Evolutionary conservation across 306 rosid species (phyloP).

Genomic region (Parietaria judaica): DNA sequence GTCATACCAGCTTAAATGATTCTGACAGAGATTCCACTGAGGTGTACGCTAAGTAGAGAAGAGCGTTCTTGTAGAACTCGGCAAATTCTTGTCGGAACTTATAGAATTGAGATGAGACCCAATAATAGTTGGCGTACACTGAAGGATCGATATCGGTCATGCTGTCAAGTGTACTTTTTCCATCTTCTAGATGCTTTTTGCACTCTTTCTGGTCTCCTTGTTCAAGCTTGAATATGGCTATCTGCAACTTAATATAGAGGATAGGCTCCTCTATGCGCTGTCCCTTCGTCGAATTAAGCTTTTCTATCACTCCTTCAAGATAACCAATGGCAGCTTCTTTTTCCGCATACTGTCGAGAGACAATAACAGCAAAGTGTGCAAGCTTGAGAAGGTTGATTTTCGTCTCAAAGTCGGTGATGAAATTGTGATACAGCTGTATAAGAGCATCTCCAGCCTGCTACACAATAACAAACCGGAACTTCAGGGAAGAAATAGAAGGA

Average conservation of each 20-base stretch:
- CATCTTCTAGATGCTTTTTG: slow-evolving; percentile 90
- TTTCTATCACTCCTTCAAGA: slow-evolving; percentile 86
- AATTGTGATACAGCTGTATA: slow-evolving; percentile 86
- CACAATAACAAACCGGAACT: slow-evolving; percentile 1
- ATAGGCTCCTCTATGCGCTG: slow-evolving; percentile 90
- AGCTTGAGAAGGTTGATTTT: slow-evolving; percentile 97
- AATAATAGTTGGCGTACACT: slow-evolving; percentile 82
- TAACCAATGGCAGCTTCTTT: slow-evolving; percentile 86
- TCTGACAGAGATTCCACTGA: slow-evolving; percentile 98
- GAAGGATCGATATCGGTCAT: slow-evolving; percentile 99
- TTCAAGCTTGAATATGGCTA: slow-evolving; percentile 76
- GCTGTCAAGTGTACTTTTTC: slow-evolving; percentile 86
- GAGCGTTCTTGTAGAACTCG: slow-evolving; percentile 96
- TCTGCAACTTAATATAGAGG: slow-evolving; percentile 90
- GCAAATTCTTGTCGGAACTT: slow-evolving; percentile 91
- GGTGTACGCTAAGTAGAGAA: slow-evolving; percentile 93
- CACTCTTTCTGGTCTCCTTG: slow-evolving; percentile 79
- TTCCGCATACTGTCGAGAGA: slow-evolving; percentile 91
- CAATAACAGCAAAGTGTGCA: slow-evolving; percentile 97
- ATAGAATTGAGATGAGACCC: slow-evolving; percentile 92
- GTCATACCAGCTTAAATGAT: slow-evolving; percentile 87
- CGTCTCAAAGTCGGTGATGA: slow-evolving; percentile 98
- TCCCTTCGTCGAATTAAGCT: slow-evolving; percentile 79
- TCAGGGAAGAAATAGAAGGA: too few relatives aligned
- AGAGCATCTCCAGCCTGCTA: slow-evolving; percentile 98